Conservation (phyloP, 2,329 filamentous ascomycete species). For the Alternaria gansuensis region DNA sequence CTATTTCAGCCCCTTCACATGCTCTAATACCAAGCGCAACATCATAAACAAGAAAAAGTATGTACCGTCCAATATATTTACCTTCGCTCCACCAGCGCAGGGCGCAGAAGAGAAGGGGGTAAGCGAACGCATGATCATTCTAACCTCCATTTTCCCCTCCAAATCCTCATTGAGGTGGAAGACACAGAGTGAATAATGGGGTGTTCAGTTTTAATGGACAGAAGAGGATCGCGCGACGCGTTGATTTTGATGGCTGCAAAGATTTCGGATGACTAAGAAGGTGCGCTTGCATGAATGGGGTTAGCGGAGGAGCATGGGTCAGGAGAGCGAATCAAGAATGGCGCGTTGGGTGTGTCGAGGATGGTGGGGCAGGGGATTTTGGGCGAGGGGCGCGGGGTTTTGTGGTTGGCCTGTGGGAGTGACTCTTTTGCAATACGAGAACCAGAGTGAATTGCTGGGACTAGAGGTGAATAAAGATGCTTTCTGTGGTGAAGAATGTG, state of each 20-base stretch:
- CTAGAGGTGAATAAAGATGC: constrained; percentile 11
- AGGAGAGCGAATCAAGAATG: constrained; percentile 29
- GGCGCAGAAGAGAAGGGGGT: constrained; percentile 63
- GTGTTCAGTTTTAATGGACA: constrained; percentile 53
- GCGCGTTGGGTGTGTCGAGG: constrained; percentile 28
- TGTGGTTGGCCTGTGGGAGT: constrained; percentile 17
- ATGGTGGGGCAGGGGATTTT: constrained; percentile 30
- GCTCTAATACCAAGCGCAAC: not conserved
- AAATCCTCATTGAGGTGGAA: constrained; percentile 64
- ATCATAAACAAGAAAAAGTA: constrained; percentile 25
- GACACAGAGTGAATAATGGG: constrained; percentile 73
- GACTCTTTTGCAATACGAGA: constrained; percentile 25
- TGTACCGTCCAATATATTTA: constrained; percentile 59
- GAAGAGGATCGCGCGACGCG: constrained; percentile 31
- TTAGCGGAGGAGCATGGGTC: not conserved
- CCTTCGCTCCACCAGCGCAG: constrained; percentile 54
- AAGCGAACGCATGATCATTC: constrained; percentile 62
- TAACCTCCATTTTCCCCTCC: constrained; percentile 76
- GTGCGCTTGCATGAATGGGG: constrained; percentile 21
- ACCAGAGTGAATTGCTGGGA: not conserved
- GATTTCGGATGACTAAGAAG: constrained; percentile 44
- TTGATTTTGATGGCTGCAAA: constrained; percentile 23
- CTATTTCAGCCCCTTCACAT: not conserved
- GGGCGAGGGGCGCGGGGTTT: constrained; percentile 25
- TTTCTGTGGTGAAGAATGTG: not conserved